Evolutionary conservation across 202 grass and related monocot species (phyloP), one percentile per base, ranked within the genome.

Genomic region (Digitaria exilis): DNA sequence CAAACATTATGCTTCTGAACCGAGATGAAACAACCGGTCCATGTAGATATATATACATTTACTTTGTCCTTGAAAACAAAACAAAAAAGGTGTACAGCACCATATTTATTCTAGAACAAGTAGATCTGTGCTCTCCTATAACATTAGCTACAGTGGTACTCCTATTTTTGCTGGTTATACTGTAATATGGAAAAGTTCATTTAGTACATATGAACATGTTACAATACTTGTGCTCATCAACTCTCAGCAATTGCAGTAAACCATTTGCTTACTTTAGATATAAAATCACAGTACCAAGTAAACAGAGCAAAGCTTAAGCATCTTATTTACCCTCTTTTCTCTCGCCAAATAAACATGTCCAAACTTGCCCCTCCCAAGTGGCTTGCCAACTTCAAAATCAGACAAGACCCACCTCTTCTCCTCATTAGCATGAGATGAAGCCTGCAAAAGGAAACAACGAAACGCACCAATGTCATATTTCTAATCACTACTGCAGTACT

Each of bases 321-420:
- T 39, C n/a, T 57, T 21, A 54, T 63, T 78, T 91, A 95, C 95
- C 77, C 68, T 89, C 24, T 90, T 98, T 81, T 98, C 92, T 84
- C 92, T 90, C 80, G 96, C 92, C 43, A 98, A 48, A 63, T 93
- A 98, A 22, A 98, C 96, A 68, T 98, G 96, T 12, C 96, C 96
- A 73, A 98, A 98, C 56, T 98, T 98, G 39, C 96, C 96, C 82
- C 92, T 93, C 32, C 96, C 96, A 4, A 98, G 88, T 13, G 92
- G 90, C 39, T 93, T 98, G 14, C 96, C 96, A 18, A 98, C 84
- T 3, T 98, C 92, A 5, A 98, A 98, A 62, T 98, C 96, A 4
- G 82, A 89, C 31, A 98, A 34, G 0, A 88, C 87, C 96, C 96
- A 98, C 44, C 91, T 63, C 83, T 90, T 98, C 57, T 93, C 95